Evolutionary conservation across 2,329 filamentous ascomycete species (phyloP).

Genomic region (Fusarium virguliforme): DNA sequence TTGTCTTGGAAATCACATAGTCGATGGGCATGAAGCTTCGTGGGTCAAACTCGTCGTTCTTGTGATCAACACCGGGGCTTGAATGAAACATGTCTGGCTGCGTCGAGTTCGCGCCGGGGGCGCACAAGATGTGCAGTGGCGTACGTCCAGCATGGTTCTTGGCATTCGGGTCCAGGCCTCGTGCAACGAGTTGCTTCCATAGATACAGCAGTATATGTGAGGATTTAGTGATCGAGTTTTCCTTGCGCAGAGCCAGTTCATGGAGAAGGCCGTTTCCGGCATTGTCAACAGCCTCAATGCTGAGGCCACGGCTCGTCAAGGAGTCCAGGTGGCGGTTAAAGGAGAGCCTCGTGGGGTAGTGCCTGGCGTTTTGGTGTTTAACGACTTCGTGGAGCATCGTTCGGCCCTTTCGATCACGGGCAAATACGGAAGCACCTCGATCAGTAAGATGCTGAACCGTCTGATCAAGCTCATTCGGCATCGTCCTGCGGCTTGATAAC

Average conservation of each 20-base stretch:
- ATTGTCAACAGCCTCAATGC: conserved; percentile 39
- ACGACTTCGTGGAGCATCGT: conserved; percentile 41
- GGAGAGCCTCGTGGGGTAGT: too few species aligned
- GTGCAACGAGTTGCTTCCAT: conserved; percentile 31
- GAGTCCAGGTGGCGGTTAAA: conserved; percentile 15
- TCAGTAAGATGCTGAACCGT: conserved; percentile 32
- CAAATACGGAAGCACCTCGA: conserved; percentile 28
- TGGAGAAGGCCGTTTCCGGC: conserved; percentile 47
- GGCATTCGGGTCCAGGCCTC: conserved; percentile 35
- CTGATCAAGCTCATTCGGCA: not conserved
- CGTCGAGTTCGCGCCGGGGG: not conserved
- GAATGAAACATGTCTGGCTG: too few species aligned
- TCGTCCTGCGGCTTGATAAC: not conserved
- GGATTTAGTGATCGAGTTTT: not conserved
- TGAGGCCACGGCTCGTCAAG: conserved; percentile 19
- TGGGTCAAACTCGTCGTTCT: not conserved
- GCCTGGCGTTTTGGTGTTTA: not conserved
- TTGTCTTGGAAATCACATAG: conserved; percentile 35
- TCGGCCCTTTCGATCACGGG: conserved; percentile 36
- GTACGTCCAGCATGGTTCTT: conserved; percentile 44
- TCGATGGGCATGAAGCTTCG: conserved; percentile 20
- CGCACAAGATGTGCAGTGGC: conserved; percentile 46
- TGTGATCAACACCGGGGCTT: not conserved
- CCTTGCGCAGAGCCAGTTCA: conserved; percentile 26
- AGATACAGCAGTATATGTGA: not conserved